phyloP scores from a whole-genome alignment of 345 rosid species.

The Melastoma malabathricum region DNA sequence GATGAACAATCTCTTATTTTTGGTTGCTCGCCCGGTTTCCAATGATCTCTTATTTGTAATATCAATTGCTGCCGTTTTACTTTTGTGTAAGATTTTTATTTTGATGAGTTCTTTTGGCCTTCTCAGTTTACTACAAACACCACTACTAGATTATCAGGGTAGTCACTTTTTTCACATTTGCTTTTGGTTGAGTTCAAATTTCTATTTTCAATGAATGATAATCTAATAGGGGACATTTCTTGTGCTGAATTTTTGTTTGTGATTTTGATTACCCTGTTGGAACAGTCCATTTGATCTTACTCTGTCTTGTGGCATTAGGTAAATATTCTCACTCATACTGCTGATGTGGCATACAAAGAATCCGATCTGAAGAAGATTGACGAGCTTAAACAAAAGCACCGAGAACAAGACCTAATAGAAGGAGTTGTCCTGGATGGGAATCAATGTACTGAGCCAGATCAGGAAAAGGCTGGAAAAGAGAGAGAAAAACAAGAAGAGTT shows the following conservation, averaged over 20 bases:
- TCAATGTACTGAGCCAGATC: neutral
- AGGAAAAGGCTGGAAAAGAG: conserved; percentile 3
- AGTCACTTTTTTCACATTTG: no score
- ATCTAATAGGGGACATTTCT: no score
- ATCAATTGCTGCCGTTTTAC: no score
- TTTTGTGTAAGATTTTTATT: no score
- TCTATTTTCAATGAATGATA: no score
- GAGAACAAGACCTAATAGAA: conserved; percentile 42
- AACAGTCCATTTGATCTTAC: neutral
- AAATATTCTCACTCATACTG: conserved; percentile 48
- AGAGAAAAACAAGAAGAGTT: conserved; percentile 2
- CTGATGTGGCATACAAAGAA: conserved; percentile 19
- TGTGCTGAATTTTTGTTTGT: neutral
- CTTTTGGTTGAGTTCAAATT: no score
- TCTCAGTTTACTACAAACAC: no score
- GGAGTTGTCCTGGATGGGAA: conserved; percentile 17
- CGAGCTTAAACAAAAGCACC: conserved; percentile 27
- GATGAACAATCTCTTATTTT: no score
- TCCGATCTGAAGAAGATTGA: conserved; percentile 9
- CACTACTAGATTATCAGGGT: no score
- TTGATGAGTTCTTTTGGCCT: no score
- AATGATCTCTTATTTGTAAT: no score
- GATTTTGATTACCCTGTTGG: neutral
- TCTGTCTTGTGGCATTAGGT: conserved; percentile 30
- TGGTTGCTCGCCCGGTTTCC: no score